Conservation (phyloP, 352 stramenopile species). For the Pythium rishiriense region DNA sequence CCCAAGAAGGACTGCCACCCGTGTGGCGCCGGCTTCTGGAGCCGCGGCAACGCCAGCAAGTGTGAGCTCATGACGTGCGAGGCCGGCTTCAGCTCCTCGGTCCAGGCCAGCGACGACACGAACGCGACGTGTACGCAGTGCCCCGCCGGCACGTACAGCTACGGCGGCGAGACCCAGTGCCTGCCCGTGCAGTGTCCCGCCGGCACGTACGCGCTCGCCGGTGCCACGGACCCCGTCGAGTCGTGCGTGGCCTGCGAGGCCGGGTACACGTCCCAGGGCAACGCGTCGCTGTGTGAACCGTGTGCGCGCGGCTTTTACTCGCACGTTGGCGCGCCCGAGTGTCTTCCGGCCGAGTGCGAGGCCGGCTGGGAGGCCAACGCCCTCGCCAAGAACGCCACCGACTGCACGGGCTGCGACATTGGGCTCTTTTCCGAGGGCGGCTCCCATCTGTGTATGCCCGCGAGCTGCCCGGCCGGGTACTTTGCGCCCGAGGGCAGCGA, state of each 20-base stretch:
- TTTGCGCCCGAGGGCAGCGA: conserved; percentile 37
- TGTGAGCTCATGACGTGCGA: conserved; percentile 33
- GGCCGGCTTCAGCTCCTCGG: conserved; percentile 31
- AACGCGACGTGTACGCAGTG: conserved; percentile 36
- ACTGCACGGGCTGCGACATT: conserved; percentile 48
- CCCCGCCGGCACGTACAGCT: conserved; percentile 33
- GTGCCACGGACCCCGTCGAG: conserved; percentile 28
- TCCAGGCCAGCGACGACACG: conserved; percentile 28
- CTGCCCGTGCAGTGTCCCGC: conserved; percentile 32
- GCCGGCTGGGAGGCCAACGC: conserved; percentile 41
- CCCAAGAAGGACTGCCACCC: conserved; percentile 41
- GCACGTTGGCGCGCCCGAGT: conserved; percentile 22
- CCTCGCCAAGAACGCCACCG: conserved; percentile 36
- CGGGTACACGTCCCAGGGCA: conserved; percentile 41
- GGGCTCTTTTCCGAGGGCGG: conserved; percentile 43
- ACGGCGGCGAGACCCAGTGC: conserved; percentile 37
- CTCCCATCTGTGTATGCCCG: conserved; percentile 30
- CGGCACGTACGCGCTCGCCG: conserved; percentile 31
- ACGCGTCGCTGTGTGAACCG: conserved; percentile 34
- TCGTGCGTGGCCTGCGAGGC: conserved; percentile 36
- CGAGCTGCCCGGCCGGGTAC: conserved; percentile 38
- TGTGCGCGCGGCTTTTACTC: conserved; percentile 38
- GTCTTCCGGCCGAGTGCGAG: conserved; percentile 36
- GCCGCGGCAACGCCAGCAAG: conserved; percentile 28
- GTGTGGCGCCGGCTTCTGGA: conserved; percentile 40